phyloP scores from a whole-genome alignment of 257 asterid species.

The Salvia splendens region DNA sequence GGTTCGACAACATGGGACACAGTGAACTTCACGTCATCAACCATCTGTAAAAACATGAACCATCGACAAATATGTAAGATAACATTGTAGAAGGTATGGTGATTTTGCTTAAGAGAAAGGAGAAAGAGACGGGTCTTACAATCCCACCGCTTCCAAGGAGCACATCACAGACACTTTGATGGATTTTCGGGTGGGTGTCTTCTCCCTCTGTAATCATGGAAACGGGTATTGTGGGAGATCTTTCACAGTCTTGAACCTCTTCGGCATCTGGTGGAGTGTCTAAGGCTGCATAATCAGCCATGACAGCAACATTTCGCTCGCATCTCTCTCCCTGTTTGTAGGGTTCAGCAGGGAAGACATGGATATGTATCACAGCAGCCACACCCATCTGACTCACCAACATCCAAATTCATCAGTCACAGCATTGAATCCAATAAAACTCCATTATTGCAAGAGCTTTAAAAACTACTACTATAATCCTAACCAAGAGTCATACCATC shows the following conservation, averaged over 20 bases:
- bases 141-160: conserved; percentile 95
- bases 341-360: conserved; percentile 91
- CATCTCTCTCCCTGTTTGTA: conserved; percentile 96
- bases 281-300: conserved; percentile 89
- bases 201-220: conserved; percentile 62
- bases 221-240: conserved; percentile 53
- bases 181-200: conserved; percentile 62
- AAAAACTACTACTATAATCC: too few relatives aligned
- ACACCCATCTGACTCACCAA: conserved; percentile 80
- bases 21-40: conserved; percentile 95
- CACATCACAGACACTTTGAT: conserved; percentile 87
- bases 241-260: conserved; percentile 83
- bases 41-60: conserved; percentile 49
- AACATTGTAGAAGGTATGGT: conserved; percentile 13
- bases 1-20: conserved; percentile 93
- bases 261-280: conserved; percentile 93
- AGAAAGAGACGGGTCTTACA: conserved; percentile 46
- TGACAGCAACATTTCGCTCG: conserved; percentile 85
- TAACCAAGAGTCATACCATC: too few relatives aligned
- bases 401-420: background rate
- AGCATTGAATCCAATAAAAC: background rate
- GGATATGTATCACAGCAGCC: conserved; percentile 94
- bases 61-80: background rate
- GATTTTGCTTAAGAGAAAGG: background rate
- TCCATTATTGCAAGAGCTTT: too few relatives aligned